phyloP scores from a whole-genome alignment of 495 filamentous ascomycete species.

The Aspergillus carlsbadensis region DNA sequence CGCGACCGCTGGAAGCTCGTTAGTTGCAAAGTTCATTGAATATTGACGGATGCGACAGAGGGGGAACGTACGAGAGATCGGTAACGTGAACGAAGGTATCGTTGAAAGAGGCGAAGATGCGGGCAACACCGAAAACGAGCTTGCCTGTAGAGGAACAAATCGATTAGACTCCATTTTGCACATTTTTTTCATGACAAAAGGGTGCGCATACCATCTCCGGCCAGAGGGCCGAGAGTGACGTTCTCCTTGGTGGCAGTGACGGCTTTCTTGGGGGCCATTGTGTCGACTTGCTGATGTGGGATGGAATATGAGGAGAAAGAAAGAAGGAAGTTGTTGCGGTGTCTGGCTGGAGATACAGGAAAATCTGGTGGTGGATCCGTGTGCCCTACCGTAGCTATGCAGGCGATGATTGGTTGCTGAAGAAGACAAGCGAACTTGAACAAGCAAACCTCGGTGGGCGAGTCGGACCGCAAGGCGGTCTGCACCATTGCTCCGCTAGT shows the following conservation, averaged over 20 bases:
- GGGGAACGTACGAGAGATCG: constrained; percentile 83
- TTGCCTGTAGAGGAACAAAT: constrained; percentile 54
- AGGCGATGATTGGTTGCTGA: background rate
- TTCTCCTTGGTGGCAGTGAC: constrained; percentile 82
- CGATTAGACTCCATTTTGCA: constrained; percentile 16
- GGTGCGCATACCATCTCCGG: constrained; percentile 69
- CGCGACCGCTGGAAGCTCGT: constrained; percentile 79
- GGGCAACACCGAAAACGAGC: constrained; percentile 97
- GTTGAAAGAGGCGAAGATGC: constrained; percentile 99
- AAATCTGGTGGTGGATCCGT: constrained; percentile 12
- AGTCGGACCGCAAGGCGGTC: constrained; percentile 41
- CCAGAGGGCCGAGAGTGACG: constrained; percentile 95
- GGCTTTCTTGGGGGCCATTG: constrained; percentile 84
- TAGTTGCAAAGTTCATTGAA: background rate
- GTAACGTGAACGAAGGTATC: constrained; percentile 99
- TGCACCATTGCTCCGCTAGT: constrained; percentile 15
- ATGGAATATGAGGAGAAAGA: constrained; percentile 43
- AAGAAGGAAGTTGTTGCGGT: constrained; percentile 3
- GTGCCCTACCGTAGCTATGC: constrained; percentile 3
- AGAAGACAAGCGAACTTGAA: background rate
- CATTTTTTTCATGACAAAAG: background rate
- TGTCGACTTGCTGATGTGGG: constrained; percentile 43
- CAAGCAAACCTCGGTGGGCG: constrained; percentile 4
- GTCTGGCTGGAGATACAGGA: constrained; percentile 7
- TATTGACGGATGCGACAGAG: background rate